Evolutionary conservation across 345 rosid genomes (phyloP).

Genomic region (Salix suchowensis): DNA sequence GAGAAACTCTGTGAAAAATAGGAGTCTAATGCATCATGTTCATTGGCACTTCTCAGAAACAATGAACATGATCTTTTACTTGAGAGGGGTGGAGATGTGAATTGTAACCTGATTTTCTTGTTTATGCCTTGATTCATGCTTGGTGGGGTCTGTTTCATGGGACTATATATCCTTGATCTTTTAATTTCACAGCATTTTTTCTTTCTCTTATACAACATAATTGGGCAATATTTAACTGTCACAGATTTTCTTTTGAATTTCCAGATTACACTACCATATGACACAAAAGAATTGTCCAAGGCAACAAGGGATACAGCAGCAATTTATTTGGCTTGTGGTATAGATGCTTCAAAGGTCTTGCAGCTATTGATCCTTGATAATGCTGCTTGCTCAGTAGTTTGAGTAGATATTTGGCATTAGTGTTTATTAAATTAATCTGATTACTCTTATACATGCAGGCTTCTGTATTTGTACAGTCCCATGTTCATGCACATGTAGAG

Average conservation of each 20-base stretch:
- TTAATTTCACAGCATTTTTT: background rate
- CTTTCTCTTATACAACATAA: background rate
- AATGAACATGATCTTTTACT: background rate
- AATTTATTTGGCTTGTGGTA: constrained; percentile 85
- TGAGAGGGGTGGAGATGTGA: background rate
- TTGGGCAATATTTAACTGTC: background rate
- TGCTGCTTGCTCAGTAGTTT: background rate
- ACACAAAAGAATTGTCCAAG: constrained; percentile 53
- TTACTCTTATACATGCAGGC: constrained; percentile 46
- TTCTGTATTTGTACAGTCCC: constrained; percentile 89
- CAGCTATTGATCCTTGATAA: constrained; percentile 8
- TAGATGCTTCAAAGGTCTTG: constrained; percentile 67
- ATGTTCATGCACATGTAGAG: constrained; percentile 71
- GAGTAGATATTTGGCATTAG: background rate
- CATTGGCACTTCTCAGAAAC: background rate
- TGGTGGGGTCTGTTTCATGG: background rate
- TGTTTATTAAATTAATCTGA: background rate
- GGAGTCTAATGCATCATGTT: background rate
- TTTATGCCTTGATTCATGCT: background rate
- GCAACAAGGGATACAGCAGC: constrained; percentile 87
- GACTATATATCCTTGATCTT: background rate
- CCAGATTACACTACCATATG: constrained; percentile 79
- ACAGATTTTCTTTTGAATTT: background rate
- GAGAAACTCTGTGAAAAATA: background rate
- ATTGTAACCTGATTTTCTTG: background rate